Conservation (phyloP, 176 grass and related monocot genomes). For the Alopecurus myosuroides region DNA sequence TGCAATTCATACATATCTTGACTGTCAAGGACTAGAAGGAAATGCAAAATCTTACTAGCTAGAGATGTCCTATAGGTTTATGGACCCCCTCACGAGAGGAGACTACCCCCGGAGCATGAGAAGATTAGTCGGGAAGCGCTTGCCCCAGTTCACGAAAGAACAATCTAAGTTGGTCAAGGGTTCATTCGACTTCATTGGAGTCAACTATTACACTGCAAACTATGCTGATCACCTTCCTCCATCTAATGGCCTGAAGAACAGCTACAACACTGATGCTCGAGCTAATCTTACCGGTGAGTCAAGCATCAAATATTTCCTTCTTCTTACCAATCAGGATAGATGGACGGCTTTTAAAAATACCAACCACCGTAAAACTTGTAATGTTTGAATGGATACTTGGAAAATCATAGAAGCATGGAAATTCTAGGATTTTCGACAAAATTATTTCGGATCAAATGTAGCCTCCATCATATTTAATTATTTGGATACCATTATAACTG, state of each 20-base stretch:
- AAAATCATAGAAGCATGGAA: no score
- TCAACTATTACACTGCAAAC: constrained; percentile 59
- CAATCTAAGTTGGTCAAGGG: constrained; percentile 43
- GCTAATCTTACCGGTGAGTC: constrained; percentile 21
- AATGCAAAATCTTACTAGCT: background rate
- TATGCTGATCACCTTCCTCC: constrained; percentile 18
- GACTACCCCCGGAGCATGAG: constrained; percentile 48
- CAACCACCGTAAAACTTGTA: no score
- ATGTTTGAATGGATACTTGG: background rate
- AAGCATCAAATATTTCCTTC: background rate
- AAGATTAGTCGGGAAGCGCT: constrained; percentile 28
- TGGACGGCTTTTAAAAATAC: no score
- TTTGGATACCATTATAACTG: no score
- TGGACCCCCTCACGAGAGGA: constrained; percentile 45
- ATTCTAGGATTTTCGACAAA: no score
- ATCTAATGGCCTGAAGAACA: constrained; percentile 12
- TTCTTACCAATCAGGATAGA: background rate
- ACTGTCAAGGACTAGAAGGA: background rate
- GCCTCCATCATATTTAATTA: background rate
- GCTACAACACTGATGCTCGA: constrained; percentile 20
- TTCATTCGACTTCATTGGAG: constrained; percentile 58
- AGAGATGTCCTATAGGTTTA: constrained; percentile 16
- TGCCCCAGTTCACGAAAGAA: constrained; percentile 48
- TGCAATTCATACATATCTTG: background rate
- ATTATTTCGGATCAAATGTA: background rate